phyloP scores from a whole-genome alignment of 2,329 filamentous ascomycete species.

The Metarhizium anisopliae region DNA sequence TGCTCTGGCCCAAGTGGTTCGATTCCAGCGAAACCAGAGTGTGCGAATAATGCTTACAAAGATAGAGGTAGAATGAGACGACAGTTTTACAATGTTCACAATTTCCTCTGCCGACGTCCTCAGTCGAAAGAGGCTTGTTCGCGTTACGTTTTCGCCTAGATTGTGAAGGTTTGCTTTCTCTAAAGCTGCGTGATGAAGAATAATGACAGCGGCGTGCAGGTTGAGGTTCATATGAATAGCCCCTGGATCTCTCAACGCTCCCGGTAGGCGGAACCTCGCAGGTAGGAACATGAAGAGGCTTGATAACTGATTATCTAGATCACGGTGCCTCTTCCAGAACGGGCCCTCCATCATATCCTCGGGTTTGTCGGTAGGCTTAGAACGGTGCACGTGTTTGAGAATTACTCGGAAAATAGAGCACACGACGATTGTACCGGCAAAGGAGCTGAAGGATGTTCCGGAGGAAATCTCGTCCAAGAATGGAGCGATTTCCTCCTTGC shows the following conservation, averaged over 20 bases:
- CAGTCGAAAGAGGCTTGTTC: slow-evolving; percentile 63
- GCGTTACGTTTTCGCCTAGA: slow-evolving; percentile 54
- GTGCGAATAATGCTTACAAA: slow-evolving; percentile 42
- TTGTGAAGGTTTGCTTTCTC: slow-evolving; percentile 70
- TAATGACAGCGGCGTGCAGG: slow-evolving; percentile 80
- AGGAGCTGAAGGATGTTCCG: slow-evolving; percentile 56
- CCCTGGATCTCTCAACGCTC: slow-evolving; percentile 58
- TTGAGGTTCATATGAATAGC: slow-evolving; percentile 81
- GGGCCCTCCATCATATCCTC: slow-evolving; percentile 64
- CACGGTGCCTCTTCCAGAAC: slow-evolving; percentile 80
- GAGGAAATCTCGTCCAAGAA: slow-evolving; percentile 57
- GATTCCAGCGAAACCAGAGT: too few relatives aligned
- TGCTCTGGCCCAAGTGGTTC: too few relatives aligned
- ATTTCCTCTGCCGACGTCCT: slow-evolving; percentile 78
- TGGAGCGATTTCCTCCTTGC: slow-evolving; percentile 52
- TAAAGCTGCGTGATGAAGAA: slow-evolving; percentile 79
- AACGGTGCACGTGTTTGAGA: slow-evolving; percentile 69
- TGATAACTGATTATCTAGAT: slow-evolving; percentile 71
- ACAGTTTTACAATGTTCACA: slow-evolving; percentile 71
- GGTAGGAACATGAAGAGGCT: slow-evolving; percentile 74
- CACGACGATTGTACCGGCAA: slow-evolving; percentile 64
- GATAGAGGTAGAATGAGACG: slow-evolving; percentile 59
- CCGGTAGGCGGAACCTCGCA: slow-evolving; percentile 61
- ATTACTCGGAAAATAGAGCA: slow-evolving; percentile 76
- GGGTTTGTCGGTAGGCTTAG: slow-evolving; percentile 59